These are phyloP conservation scores for Epichloe elymi DNA, from an alignment of 2,329 filamentous ascomycete species.

Conservation along the genomic window DNA sequence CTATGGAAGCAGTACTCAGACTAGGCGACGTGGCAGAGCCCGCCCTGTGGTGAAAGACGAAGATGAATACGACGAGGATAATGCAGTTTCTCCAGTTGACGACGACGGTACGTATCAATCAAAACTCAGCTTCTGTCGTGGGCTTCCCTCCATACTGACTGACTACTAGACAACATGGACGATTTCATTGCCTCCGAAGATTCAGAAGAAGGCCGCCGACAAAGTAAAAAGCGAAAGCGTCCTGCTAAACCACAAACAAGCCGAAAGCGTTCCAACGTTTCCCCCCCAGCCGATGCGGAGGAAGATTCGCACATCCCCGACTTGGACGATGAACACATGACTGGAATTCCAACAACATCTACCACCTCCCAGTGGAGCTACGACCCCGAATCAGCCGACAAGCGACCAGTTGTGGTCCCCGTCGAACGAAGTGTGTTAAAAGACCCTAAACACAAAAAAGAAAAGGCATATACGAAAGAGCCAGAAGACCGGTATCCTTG, in stretches of 20 bases:
- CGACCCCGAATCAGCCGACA: conserved; percentile 33
- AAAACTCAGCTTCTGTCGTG: neutral
- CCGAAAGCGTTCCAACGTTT: conserved; percentile 50
- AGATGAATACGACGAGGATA: conserved; percentile 59
- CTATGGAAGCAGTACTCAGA: conserved; percentile 25
- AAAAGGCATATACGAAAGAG: conserved; percentile 68
- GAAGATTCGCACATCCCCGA: conserved; percentile 29
- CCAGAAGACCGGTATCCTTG: conserved; percentile 81
- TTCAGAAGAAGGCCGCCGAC: conserved; percentile 50
- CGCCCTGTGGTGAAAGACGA: conserved; percentile 53
- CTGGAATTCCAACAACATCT: conserved; percentile 47
- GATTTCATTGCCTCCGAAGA: conserved; percentile 85
- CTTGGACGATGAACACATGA: conserved; percentile 41
- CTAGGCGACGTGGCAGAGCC: conserved; percentile 26
- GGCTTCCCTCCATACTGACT: conserved; percentile 4
- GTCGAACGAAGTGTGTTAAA: conserved; percentile 15
- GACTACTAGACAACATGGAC: conserved; percentile 52
- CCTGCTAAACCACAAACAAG: conserved; percentile 35
- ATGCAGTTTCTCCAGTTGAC: conserved; percentile 46
- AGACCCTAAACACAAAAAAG: conserved; percentile 33
- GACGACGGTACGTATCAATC: conserved; percentile 39
- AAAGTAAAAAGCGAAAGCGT: conserved; percentile 66
- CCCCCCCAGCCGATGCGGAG: conserved; percentile 22
- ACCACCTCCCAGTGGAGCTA: conserved; percentile 74
- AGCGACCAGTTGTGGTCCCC: conserved; percentile 22